Percentiles rank a stretch among this genome's conserved stretches.
phyloP scores from a whole-genome alignment of 2,329 filamentous ascomycete genomes.

The Alternaria triticina region DNA sequence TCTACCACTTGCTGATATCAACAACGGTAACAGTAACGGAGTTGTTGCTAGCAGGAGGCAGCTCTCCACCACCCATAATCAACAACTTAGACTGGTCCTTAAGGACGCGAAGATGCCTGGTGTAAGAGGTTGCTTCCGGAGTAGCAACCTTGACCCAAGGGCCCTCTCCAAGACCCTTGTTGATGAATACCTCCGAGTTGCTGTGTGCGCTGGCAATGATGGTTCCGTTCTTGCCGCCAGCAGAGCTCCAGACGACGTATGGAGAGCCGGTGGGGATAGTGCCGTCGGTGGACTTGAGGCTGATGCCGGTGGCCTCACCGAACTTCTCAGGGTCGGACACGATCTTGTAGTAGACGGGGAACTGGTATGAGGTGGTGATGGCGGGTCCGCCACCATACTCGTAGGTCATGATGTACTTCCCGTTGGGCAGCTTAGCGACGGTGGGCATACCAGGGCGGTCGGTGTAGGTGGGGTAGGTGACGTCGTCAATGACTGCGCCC shows the following conservation, averaged over 20 bases:
- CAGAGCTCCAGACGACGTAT: constrained; percentile 60
- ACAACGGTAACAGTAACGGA: constrained; percentile 40
- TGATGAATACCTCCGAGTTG: constrained; percentile 54
- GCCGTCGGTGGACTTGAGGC: constrained; percentile 55
- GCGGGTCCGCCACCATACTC: constrained; percentile 63
- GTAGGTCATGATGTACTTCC: constrained; percentile 69
- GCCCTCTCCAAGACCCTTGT: constrained; percentile 53
- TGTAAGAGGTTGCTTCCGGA: constrained; percentile 53
- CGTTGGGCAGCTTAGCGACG: constrained; percentile 64
- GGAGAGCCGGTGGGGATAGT: constrained; percentile 56
- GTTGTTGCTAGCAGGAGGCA: constrained; percentile 44
- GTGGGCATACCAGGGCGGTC: constrained; percentile 73
- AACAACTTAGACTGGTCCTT: constrained; percentile 48
- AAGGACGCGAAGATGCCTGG: constrained; percentile 55
- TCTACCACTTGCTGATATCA: constrained; percentile 34
- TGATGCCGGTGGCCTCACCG: constrained; percentile 47
- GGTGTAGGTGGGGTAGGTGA: constrained; percentile 66
- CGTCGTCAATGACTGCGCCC: constrained; percentile 66
- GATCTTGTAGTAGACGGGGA: constrained; percentile 62
- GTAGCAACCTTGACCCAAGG: constrained; percentile 55
- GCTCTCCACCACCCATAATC: constrained; percentile 51
- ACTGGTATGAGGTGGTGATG: constrained; percentile 44
- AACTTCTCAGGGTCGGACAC: constrained; percentile 56
- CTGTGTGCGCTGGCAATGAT: constrained; percentile 56
- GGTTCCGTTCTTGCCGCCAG: constrained; percentile 57